Conservation (phyloP, 495 filamentous ascomycete species). For the Podospora pseudoanserina region DNA sequence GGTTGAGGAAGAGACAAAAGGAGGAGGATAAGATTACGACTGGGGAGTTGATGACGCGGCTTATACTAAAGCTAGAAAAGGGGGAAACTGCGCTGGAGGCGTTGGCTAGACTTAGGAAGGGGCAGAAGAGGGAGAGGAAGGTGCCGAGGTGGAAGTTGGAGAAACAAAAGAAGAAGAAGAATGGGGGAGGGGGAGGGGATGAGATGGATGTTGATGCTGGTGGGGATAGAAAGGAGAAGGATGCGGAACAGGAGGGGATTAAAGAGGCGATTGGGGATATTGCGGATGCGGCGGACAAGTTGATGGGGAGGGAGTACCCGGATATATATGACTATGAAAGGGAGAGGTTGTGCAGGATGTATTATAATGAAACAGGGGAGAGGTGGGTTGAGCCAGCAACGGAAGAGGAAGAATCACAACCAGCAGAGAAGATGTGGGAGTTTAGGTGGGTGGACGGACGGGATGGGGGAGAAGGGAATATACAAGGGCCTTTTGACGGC, state of each 20-base stretch:
- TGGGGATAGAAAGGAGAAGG: slow-evolving; percentile 50
- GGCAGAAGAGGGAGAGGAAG: slow-evolving; percentile 59
- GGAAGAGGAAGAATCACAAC: slow-evolving; percentile 17
- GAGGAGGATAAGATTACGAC: slow-evolving; percentile 72
- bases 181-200: slow-evolving; percentile 31
- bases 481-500: slow-evolving; percentile 82
- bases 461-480: slow-evolving; percentile 62
- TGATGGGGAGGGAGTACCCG: slow-evolving; percentile 73
- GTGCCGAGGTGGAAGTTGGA: slow-evolving; percentile 58
- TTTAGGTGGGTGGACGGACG: slow-evolving; percentile 86
- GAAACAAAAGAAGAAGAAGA: slow-evolving; percentile 43
- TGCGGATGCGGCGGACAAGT: slow-evolving; percentile 81
- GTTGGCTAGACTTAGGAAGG: slow-evolving; percentile 72
- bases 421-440: slow-evolving; percentile 66
- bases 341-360: slow-evolving; percentile 80
- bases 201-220: slow-evolving; percentile 62
- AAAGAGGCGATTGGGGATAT: slow-evolving; percentile 73
- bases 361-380: slow-evolving; percentile 81
- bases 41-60: slow-evolving; percentile 63
- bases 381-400: slow-evolving; percentile 67
- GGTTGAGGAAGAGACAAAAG: slow-evolving; percentile 61
- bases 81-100: slow-evolving; percentile 91
- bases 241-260: slow-evolving; percentile 65
- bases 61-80: slow-evolving; percentile 70
- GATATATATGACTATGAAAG: slow-evolving; percentile 88